Evolutionary conservation across 73 alveolate genomes (phyloP).

Genomic region (Breviolum minutum): DNA sequence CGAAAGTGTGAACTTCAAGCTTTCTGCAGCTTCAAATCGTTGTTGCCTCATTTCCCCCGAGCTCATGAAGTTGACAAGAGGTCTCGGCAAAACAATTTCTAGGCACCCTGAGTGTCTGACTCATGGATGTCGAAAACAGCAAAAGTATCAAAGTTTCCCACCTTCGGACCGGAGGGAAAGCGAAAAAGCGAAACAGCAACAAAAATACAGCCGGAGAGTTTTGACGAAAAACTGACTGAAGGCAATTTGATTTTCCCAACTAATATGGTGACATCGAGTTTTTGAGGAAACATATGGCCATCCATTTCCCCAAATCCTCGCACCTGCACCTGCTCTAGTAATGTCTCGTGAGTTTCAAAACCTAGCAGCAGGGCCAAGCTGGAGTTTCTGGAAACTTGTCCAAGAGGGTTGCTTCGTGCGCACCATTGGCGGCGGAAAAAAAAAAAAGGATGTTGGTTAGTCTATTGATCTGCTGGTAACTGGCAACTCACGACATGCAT

Average conservation of each 20-base stretch:
- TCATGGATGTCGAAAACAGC: constrained; percentile 24
- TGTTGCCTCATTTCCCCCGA: constrained; percentile 54
- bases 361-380: background rate
- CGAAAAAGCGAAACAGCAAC: too few species aligned
- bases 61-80: too few species aligned
- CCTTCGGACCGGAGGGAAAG: background rate
- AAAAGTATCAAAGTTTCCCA: background rate
- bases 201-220: background rate
- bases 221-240: background rate
- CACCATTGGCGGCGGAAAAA: too few species aligned
- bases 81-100: too few species aligned
- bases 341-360: constrained; percentile 1
- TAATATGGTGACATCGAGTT: too few species aligned
- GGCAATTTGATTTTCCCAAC: too few species aligned
- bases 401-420: too few species aligned
- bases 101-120: background rate
- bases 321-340: constrained; percentile 41
- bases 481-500: background rate
- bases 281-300: background rate
- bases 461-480: background rate
- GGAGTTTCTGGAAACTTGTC: too few species aligned
- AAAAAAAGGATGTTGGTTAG: background rate
- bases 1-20: constrained; percentile 65
- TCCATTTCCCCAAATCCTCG: background rate
- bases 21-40: constrained; percentile 65